phyloP scores from a whole-genome alignment of 1,139 yeast species.

The Lodderomyces beijingensis region DNA sequence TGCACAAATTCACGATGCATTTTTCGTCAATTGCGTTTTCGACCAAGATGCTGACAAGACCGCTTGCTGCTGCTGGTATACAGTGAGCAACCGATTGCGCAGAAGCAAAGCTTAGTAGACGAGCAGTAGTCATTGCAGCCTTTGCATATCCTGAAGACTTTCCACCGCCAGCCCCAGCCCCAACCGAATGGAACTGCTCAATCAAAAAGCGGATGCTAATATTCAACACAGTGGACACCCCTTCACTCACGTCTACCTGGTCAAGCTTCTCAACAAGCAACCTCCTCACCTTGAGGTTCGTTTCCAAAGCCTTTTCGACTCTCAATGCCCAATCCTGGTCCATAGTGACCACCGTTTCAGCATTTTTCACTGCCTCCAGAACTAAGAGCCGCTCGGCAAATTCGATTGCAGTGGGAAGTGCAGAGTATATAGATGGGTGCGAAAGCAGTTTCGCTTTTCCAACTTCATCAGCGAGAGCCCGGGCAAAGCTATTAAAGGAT shows the following conservation, averaged over 20 bases:
- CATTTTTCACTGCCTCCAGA: slow-evolving; percentile 54
- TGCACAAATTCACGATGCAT: slow-evolving; percentile 38
- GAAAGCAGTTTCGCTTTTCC: slow-evolving; percentile 1
- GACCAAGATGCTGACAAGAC: too few relatives aligned
- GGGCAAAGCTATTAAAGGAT: slow-evolving; percentile 19
- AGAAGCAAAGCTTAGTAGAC: too few relatives aligned
- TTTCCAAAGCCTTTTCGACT: slow-evolving; percentile 65
- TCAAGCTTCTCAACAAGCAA: too few relatives aligned
- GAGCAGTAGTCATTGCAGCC: too few relatives aligned
- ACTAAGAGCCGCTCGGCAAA: slow-evolving; percentile 55
- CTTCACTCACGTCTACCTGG: too few relatives aligned
- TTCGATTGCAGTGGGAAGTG: slow-evolving; percentile 38
- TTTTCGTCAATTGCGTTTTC: slow-evolving; percentile 32
- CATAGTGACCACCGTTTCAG: slow-evolving; percentile 52
- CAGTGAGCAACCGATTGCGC: too few relatives aligned
- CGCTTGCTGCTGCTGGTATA: too few relatives aligned
- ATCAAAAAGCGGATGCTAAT: too few relatives aligned
- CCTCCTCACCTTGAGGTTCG: slow-evolving; percentile 50
- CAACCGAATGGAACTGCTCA: too few relatives aligned
- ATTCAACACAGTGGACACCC: too few relatives aligned
- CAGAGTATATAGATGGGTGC: slow-evolving; percentile 21
- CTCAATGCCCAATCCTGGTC: slow-evolving; percentile 78
- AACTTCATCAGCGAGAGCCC: slow-evolving; percentile 24
- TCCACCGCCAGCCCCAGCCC: too few relatives aligned
- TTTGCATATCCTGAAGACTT: too few relatives aligned